Base-by-base conservation (phyloP, 1,284 basidiomycete species). In the Sphaerobolus stellatus region DNA sequence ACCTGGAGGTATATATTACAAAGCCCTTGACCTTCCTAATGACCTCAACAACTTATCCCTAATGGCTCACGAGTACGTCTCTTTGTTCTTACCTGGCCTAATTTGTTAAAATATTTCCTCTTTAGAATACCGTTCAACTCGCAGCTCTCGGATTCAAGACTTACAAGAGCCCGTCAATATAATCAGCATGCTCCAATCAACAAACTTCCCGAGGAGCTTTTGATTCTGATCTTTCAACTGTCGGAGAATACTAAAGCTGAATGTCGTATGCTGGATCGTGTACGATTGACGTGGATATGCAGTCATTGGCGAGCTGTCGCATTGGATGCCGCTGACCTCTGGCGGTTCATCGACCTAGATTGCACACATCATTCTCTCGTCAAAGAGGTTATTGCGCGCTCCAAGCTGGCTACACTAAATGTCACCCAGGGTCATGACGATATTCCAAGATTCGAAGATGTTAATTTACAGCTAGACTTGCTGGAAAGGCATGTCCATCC, bases 231-330 rank as follows among this genome's bases (percentile, higher is more conserved):
- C 13, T 22, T 43, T 9, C 28, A 20, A 18, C 18, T 6, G 13
- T 20, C 41, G 14, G 22, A 6, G 3, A 43, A 43, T 13, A 5
- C 22, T 24, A 11, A 13, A 13, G 6, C 16, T 43, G 20, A 18
- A 13, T 11, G 13, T 14, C 20, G 11, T 3, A 43, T 22, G 41
- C 20, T 22, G 25, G 65, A 68, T 58, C 79, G 84, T 47, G 61
- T 81, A 30, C 62, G 61, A 44, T 64, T 88, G 51, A 81, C 82
- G 9, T 81, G 78, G 74, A 78, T 82, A 18, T 89, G 83, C 64
- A 70, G 65, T 48, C 68, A 69, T 22, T 88, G 82, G 82, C 73
- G 84, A 38, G 64, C 67, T 29, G 63, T 78, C 27, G 75, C 76
- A 38, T 62, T 79, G 33, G 62, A 63, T 18, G 80, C 84, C 57